Evolutionary conservation across 148 eudicot genomes (phyloP).

Genomic region (Simmondsia chinensis): DNA sequence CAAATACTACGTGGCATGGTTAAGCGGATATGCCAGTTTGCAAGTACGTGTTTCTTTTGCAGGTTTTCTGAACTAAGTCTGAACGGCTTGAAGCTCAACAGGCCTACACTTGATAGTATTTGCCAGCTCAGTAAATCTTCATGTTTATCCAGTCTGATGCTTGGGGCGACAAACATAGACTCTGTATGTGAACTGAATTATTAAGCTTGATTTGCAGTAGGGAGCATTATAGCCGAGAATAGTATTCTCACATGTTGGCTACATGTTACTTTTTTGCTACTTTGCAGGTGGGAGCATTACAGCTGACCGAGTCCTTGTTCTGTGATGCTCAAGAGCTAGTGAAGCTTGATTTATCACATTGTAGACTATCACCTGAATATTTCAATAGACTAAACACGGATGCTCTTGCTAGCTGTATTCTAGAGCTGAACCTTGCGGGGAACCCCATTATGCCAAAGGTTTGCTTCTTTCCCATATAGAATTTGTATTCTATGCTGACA

Average conservation of each 20-base stretch:
- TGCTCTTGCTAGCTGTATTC: constrained; percentile 35
- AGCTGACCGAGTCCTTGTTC: constrained; percentile 52
- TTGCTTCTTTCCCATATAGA: constrained; percentile 3
- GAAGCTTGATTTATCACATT: constrained; percentile 72
- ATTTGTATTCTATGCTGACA: neutral
- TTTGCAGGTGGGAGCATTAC: constrained; percentile 66
- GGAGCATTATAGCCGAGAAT: neutral
- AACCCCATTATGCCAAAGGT: constrained; percentile 72
- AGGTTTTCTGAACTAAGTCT: constrained; percentile 82
- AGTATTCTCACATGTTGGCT: neutral
- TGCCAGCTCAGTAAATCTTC: constrained; percentile 54
- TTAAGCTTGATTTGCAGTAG: constrained; percentile 1
- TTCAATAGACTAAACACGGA: constrained; percentile 29
- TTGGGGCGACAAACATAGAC: constrained; percentile 66
- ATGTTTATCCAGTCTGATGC: constrained; percentile 60
- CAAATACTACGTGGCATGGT: neutral
- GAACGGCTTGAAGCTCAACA: constrained; percentile 70
- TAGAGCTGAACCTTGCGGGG: constrained; percentile 73
- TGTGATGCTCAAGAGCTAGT: constrained; percentile 48
- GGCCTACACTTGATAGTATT: constrained; percentile 49
- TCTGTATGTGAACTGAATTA: constrained; percentile 35
- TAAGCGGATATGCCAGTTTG: neutral
- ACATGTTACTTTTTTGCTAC: neutral
- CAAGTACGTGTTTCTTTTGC: constrained; percentile 2
- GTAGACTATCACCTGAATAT: constrained; percentile 52